Evolutionary conservation across 2,329 filamentous ascomycete species (phyloP), one percentile per base, ranked within the genome.

Genomic region (Grosmannia clavigera): DNA sequence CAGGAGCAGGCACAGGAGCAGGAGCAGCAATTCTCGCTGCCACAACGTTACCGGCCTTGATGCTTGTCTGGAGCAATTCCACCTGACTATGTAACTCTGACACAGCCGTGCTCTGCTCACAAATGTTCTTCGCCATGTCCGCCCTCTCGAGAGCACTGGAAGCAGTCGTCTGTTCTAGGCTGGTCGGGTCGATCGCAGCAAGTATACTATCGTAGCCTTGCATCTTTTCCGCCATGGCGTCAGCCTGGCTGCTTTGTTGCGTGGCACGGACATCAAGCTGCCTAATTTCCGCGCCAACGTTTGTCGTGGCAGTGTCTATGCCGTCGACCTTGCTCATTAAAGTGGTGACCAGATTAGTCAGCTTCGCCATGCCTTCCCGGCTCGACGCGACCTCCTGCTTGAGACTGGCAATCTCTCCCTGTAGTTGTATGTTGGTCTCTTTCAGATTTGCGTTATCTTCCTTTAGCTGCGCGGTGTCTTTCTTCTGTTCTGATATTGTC

Each of bases 71-170:
- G 14, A 58, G 33, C 1, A 12, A 3, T 5, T 58, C 38, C 2
- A 60, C 38, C 10, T 56, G 53, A 10, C 31, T 55, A 11, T n/a
- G 29, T 29, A 60, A 51, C 16, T 38, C n/a, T 46, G 46, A 43
- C 22, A 58, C n/a, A 0, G 33, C 46, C 2, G 22, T 22, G 14
- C 59, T 57, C 16, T 63, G 62, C 25, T 53, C n/a, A 4, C 38
- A 4, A 4, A 61, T 3, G 1, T 52, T 52, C 33, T 43, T 19
- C 11, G n/a, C 31, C 46, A 58, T 25, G 11, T 16, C 55, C 12
- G 38, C 12, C 53, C 51, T 58, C 19, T 60, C 59, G 3, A 38
- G 19, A 9, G 31, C n/a, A 7, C 62, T 46, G 50, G 60, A 61
- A 2, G 58, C 50, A n/a, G 51, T 43, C 3, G 60, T 29, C 6